These are phyloP conservation scores for Phytophthora hibernalis DNA, from an alignment of 352 stramenopile genomes.

Conservation along the genomic window DNA sequence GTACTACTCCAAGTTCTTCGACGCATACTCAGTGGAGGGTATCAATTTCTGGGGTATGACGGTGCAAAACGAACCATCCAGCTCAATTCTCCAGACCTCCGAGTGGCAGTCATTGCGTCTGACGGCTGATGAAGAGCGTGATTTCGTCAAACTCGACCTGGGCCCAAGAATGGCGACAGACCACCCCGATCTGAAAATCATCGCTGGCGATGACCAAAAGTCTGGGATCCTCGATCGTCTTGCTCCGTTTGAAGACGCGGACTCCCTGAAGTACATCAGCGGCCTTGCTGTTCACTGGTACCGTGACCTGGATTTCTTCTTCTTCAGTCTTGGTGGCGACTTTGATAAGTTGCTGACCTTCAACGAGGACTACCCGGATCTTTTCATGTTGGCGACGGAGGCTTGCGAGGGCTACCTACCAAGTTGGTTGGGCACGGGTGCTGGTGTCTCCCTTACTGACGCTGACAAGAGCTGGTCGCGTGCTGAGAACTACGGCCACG, in stretches of 20 bases:
- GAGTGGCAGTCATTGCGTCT: too few relatives aligned
- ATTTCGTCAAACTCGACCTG: constrained; percentile 81
- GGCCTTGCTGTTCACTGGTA: constrained; percentile 44
- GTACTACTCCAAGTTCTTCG: constrained; percentile 82
- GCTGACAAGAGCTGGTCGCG: background rate
- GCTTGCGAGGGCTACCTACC: constrained; percentile 44
- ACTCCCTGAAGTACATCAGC: constrained; percentile 38
- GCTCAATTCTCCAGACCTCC: too few relatives aligned
- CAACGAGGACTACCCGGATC: constrained; percentile 56
- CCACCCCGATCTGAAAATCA: constrained; percentile 84
- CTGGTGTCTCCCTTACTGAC: background rate
- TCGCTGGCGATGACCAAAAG: constrained; percentile 89
- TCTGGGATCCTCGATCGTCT: constrained; percentile 54
- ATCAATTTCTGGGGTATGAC: constrained; percentile 70
- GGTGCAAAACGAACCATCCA: constrained; percentile 79
- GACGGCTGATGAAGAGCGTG: constrained; percentile 40
- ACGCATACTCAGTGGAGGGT: constrained; percentile 58
- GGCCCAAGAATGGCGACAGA: constrained; percentile 29
- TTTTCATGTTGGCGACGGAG: constrained; percentile 87
- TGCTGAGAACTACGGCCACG: constrained; percentile 63
- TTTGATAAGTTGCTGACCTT: constrained; percentile 56
- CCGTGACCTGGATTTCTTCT: constrained; percentile 62
- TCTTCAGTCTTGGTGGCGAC: constrained; percentile 41
- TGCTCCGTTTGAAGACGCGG: constrained; percentile 48
- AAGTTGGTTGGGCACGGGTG: background rate